Base-by-base conservation (phyloP, 148 eudicot species). In the Cornus controversa region DNA sequence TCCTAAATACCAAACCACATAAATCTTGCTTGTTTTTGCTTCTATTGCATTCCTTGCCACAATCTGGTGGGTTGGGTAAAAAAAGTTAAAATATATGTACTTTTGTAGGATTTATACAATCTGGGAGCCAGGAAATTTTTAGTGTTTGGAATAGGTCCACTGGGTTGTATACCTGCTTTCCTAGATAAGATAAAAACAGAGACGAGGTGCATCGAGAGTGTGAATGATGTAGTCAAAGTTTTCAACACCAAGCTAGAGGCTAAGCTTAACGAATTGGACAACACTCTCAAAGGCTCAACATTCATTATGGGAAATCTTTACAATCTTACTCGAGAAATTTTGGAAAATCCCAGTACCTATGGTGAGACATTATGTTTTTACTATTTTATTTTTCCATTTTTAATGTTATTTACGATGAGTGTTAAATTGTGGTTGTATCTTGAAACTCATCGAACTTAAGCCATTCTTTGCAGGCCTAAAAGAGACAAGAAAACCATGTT, bases 101-200 rank as follows among this genome's bases (percentile, higher is more conserved):
- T 37, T 42, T 27, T 54, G 79, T 72, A 76, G 79, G 65, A 76
- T 22, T 53, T 76, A 16, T 67, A 67, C 65, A 76, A 31, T 47
- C 18, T 50, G 72, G 79, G 79, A 76, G 79, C 79, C 24, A 37
- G 72, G 11, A 76, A 76, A 31, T 50, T 76, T 50, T 72, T 67
- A 67, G 79, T 76, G 22, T 76, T 76, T 42, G 72, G 67, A 47
- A 26, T 76, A 14, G 64, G 50, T n/a, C 79, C 79, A n/a, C 65
- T 76, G 28, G 79, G 79, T 67, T 76, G 79, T 40, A n/a, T 76
- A 58, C 79, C 79, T 0, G 47, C 37, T 4, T 63, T 76, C 27
- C 4, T 67, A 22, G 66, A 76, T 54, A 50, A 50, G 45, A 67
- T 62, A 2, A 76, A 67, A 23, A 65, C 66, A 6, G 23, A 71